Conservation (phyloP, 2,329 filamentous ascomycete genomes). For the Fusarium nisikadoi region DNA sequence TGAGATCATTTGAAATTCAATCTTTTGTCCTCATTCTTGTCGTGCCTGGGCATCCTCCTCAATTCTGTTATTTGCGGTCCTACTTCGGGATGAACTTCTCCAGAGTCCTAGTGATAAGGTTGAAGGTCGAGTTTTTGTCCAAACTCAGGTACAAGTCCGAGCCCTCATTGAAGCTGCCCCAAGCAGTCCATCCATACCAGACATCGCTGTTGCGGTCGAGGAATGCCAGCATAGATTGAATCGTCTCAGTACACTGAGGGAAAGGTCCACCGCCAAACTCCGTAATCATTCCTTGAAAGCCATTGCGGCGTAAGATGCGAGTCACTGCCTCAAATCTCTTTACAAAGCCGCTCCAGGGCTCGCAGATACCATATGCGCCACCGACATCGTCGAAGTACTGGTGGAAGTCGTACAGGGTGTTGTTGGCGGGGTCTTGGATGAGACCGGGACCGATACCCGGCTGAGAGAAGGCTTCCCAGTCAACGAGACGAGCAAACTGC, state of each 20-base stretch:
- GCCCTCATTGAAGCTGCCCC: neutral
- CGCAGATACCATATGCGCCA: neutral
- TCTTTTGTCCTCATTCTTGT: neutral
- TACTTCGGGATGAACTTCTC: neutral
- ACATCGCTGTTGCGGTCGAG: neutral
- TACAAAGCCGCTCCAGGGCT: neutral
- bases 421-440: neutral
- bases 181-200: neutral
- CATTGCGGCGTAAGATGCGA: neutral
- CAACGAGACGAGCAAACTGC: neutral
- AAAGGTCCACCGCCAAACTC: neutral
- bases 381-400: neutral
- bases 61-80: fast-evolving
- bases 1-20: neutral
- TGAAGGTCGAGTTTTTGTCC: neutral
- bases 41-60: fast-evolving
- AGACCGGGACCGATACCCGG: neutral
- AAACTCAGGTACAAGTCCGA: constrained; percentile 1
- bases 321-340: neutral
- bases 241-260: neutral
- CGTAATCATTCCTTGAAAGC: neutral
- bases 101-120: neutral
- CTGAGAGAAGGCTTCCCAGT: neutral
- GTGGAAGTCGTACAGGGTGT: constrained; percentile 1
- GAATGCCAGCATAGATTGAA: neutral